phyloP scores from a whole-genome alignment of 352 stramenopile species.

The Pythium rhizo-oryzae region DNA sequence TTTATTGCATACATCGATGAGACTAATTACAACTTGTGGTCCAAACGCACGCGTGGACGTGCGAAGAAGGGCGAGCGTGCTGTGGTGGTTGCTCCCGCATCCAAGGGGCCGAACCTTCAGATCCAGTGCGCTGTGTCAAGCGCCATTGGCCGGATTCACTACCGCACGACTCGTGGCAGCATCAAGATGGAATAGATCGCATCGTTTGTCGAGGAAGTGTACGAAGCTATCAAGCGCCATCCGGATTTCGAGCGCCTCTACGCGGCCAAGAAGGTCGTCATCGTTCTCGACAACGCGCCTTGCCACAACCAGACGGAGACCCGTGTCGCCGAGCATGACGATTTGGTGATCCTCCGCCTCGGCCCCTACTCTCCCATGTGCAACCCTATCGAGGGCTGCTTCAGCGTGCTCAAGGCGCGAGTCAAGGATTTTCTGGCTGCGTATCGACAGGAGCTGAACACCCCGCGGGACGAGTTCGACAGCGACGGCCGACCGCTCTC shows the following conservation, averaged over 20 bases:
- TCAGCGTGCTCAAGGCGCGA: not conserved
- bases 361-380: constrained; percentile 6
- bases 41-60: not conserved
- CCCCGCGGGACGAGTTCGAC: too few relatives aligned
- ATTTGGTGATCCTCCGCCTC: not conserved
- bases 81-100: not conserved
- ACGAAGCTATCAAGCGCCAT: too few relatives aligned
- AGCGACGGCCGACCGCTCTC: too few relatives aligned
- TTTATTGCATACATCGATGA: constrained; percentile 1
- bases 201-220: too few relatives aligned
- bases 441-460: too few relatives aligned
- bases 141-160: not conserved
- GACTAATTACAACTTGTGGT: not conserved
- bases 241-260: too few relatives aligned
- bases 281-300: not conserved
- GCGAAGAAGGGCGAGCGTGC: not conserved
- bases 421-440: constrained; percentile 8
- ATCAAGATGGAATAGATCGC: constrained; percentile 15
- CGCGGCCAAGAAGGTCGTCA: not conserved
- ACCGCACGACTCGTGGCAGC: not conserved
- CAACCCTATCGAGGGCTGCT: constrained; percentile 13
- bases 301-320: not conserved
- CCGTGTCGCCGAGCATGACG: too few relatives aligned
- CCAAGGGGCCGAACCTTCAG: constrained; percentile 1
- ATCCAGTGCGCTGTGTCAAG: constrained; percentile 6